These are phyloP conservation scores for Trichosporon sp. DNA, from an alignment of 1,284 basidiomycete species.

Conservation along the genomic window DNA sequence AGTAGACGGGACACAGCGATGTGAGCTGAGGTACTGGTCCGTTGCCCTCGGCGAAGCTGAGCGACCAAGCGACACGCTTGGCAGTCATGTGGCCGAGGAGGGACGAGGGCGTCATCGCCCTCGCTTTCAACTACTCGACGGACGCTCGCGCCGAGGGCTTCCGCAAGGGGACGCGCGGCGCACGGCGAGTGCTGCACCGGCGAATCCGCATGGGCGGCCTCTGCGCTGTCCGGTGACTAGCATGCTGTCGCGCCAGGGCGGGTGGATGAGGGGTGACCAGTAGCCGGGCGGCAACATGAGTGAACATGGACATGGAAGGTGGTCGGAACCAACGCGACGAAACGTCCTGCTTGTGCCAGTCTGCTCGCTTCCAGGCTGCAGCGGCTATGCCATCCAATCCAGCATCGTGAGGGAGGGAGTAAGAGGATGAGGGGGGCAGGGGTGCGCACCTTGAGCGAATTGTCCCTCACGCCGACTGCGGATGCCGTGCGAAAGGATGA, in stretches of 20 bases:
- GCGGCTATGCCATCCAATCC: background rate
- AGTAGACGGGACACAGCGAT: background rate
- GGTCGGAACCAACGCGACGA: background rate
- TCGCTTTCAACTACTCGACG: too few relatives aligned
- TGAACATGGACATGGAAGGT: background rate
- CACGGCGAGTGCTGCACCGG: background rate
- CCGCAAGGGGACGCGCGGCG: background rate
- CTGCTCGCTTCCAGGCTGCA: background rate
- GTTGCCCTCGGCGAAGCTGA: background rate
- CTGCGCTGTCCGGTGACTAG: background rate
- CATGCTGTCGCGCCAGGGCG: background rate
- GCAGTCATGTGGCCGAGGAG: too few relatives aligned
- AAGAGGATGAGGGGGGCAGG: background rate
- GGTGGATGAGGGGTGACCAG: background rate
- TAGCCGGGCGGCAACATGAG: background rate
- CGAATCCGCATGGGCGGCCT: background rate
- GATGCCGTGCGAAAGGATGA: background rate
- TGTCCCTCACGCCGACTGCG: slow-evolving; percentile 2
- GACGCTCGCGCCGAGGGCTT: too few relatives aligned
- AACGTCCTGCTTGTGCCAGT: background rate
- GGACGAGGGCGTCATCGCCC: background rate
- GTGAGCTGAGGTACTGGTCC: background rate
- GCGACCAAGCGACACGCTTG: too few relatives aligned
- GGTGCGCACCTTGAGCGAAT: background rate
- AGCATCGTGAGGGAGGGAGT: background rate